These are phyloP conservation scores for Penstemon newberryi DNA, from an alignment of 257 asterid genomes.

Conservation along the genomic window DNA sequence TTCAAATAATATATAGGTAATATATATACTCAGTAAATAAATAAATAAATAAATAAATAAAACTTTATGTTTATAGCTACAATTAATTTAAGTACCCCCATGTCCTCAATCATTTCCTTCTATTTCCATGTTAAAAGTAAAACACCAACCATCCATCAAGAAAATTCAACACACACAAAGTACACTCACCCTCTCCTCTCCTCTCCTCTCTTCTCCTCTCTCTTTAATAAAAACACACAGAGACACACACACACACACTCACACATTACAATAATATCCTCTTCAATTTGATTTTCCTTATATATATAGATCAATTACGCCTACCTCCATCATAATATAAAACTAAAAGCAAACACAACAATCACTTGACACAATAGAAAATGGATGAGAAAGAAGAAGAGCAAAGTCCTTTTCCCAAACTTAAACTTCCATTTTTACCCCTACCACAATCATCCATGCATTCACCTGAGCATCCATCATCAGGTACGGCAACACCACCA, in stretches of 20 bases:
- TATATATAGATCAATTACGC: background rate
- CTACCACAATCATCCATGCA: background rate
- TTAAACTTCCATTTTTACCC: constrained; percentile 46
- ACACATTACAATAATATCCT: background rate
- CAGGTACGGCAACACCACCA: constrained; percentile 59
- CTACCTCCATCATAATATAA: background rate
- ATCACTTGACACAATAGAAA: background rate
- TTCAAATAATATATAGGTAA: too few species aligned
- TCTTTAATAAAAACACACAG: too few species aligned
- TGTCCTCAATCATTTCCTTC: too few species aligned
- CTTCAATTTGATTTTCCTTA: background rate
- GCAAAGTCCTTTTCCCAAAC: constrained; percentile 23
- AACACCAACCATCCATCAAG: background rate
- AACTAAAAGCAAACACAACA: background rate
- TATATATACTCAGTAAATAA: too few species aligned
- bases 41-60: too few species aligned
- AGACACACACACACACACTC: too few species aligned
- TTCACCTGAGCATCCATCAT: constrained; percentile 57
- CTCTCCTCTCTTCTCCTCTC: too few species aligned
- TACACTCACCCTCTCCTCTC: too few species aligned
- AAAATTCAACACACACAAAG: background rate
- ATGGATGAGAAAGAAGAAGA: constrained; percentile 37
- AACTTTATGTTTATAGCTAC: too few species aligned
- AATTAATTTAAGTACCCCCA: too few species aligned
- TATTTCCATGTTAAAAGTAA: too few species aligned